Base-by-base conservation (phyloP, 2,329 filamentous ascomycete genomes). In the Pseudohalonectria lignicola region DNA sequence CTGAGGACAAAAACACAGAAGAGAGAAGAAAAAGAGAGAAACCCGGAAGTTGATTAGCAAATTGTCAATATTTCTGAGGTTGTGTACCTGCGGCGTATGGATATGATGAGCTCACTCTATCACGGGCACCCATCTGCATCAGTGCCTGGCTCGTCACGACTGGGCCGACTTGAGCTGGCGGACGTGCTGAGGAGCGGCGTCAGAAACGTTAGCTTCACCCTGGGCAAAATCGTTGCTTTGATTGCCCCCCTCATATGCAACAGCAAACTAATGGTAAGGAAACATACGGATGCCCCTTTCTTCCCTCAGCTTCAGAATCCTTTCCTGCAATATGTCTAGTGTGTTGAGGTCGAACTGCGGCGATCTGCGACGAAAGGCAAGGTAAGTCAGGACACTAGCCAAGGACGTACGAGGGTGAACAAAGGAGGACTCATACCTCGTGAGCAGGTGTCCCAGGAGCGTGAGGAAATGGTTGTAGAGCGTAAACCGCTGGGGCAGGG, bases 401-500 rank as follows among this genome's bases (percentile, higher is more conserved):
- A n/a, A n/a, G n/a, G n/a, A n/a, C n/a, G n/a, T n/a, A n/a, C n/a
- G n/a, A n/a, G n/a, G n/a, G n/a, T n/a, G n/a, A n/a, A n/a, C n/a
- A n/a, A n/a, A n/a, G n/a, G 16, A 13, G 13, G 39, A 32, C 16
- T 33, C 20, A 12, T 52, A 75, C 72, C 69, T 67, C 34, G 58
- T 64, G 16, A 78, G 52, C 42, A 79, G 57, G 40, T 67, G 63
- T 43, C 63, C 59, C 21, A 77, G 52, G 21, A 68, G 54, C 2
- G 56, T 53, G 34, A 79, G 51, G 44, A 71, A 76, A 37, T 68
- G 61, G 44, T 75, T 74, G 49, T 74, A 77, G 39, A 75, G 60
- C 20, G 63, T 52, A 43, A 79, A 77, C 6, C 73, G 61, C 13
- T 67, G 64, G 1, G 66, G 65, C 2, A 79, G 55, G 5, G 60